Evolutionary conservation across 2,329 filamentous ascomycete genomes (phyloP).

Genomic region (Colletotrichum orbiculare): DNA sequence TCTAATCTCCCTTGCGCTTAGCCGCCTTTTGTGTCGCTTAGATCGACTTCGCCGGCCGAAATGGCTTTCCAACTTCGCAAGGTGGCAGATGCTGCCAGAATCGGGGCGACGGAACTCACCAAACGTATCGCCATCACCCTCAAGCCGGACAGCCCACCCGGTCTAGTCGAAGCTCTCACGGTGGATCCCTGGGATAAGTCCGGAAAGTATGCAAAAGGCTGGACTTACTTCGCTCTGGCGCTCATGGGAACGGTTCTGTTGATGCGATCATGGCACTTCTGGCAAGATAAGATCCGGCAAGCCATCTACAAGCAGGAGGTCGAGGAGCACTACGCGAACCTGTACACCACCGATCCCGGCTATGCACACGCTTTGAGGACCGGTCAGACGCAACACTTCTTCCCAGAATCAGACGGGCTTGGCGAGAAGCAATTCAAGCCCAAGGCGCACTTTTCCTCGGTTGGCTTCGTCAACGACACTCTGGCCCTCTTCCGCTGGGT

Average conservation of each 20-base stretch:
- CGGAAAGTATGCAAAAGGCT: constrained; percentile 87
- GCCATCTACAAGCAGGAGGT: constrained; percentile 88
- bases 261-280: constrained; percentile 85
- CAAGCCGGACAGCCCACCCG: constrained; percentile 68
- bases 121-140: constrained; percentile 71
- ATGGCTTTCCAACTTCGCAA: constrained; percentile 56
- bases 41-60: constrained; percentile 33
- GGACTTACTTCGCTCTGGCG: constrained; percentile 87
- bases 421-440: constrained; percentile 68
- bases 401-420: constrained; percentile 71
- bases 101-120: constrained; percentile 51
- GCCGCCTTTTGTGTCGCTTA: constrained; percentile 38
- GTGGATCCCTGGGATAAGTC: constrained; percentile 84
- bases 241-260: constrained; percentile 74
- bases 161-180: constrained; percentile 70
- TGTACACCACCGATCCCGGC: constrained; percentile 63
- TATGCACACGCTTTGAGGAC: constrained; percentile 60
- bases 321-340: constrained; percentile 69
- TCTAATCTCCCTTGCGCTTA: constrained; percentile 38
- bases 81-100: constrained; percentile 47
- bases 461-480: constrained; percentile 79
- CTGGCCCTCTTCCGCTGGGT: constrained; percentile 88
- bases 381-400: constrained; percentile 74
- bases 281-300: constrained; percentile 92
- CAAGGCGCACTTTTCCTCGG: constrained; percentile 80